Evolutionary conservation across 2,329 filamentous ascomycete species (phyloP).

Genomic region (Thelonectria discophora): DNA sequence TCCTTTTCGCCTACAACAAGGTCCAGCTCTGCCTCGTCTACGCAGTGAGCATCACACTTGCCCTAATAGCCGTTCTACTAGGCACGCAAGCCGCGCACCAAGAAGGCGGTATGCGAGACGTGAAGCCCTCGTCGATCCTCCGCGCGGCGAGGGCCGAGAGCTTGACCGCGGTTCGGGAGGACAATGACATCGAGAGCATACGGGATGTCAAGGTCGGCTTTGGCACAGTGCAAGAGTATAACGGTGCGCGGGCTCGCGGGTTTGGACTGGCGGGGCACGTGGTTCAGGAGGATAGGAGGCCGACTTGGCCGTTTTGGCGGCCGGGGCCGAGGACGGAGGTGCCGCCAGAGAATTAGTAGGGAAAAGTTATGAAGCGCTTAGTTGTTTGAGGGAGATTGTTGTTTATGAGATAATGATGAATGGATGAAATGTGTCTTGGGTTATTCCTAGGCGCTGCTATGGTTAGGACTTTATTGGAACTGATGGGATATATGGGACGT

Average conservation of each 20-base stretch:
- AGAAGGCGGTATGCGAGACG: constrained; percentile 1
- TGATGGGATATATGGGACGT: too few relatives aligned
- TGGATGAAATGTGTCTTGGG: too few relatives aligned
- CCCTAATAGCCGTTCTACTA: background rate
- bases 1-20: background rate
- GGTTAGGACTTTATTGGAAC: too few relatives aligned
- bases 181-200: background rate
- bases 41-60: background rate
- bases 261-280: background rate
- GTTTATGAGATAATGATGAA: too few relatives aligned
- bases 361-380: background rate
- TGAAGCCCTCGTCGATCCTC: constrained; percentile 13
- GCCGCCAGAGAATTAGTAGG: background rate
- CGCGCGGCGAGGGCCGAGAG: background rate
- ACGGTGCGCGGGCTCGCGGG: background rate
- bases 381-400: background rate
- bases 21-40: constrained; percentile 1
- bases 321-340: background rate
- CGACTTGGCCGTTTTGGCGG: background rate
- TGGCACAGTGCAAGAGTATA: background rate
- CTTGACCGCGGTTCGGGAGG: background rate
- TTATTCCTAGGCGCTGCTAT: too few relatives aligned
- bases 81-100: background rate
- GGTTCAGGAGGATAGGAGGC: background rate
- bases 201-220: background rate